Percentiles rank a stretch among this genome's conserved stretches.
These are phyloP conservation scores for Colletotrichum chlorophyti DNA, from an alignment of 2,329 filamentous ascomycete species.

Conservation along the genomic window DNA sequence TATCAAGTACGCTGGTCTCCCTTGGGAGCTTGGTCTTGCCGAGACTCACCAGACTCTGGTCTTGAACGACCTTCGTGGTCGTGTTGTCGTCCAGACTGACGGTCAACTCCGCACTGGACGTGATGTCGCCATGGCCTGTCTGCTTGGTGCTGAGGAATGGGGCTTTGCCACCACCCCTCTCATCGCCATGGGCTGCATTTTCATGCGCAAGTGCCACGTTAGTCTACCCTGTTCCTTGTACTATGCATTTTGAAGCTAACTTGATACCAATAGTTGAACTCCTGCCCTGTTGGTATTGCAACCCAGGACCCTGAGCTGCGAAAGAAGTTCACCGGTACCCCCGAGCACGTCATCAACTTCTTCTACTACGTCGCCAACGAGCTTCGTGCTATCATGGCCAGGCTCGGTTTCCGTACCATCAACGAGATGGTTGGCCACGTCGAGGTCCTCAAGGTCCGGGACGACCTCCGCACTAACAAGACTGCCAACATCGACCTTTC, in stretches of 20 bases:
- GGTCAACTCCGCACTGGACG: constrained; percentile 91
- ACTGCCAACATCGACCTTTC: constrained; percentile 93
- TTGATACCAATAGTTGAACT: constrained; percentile 59
- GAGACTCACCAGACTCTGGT: constrained; percentile 97
- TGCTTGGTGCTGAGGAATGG: constrained; percentile 98
- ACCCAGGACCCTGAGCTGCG: constrained; percentile 94
- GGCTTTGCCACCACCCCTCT: constrained; percentile 94
- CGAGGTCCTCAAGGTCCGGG: constrained; percentile 83
- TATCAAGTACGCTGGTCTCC: constrained; percentile 97
- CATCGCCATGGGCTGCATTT: constrained; percentile 96
- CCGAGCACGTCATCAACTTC: constrained; percentile 98
- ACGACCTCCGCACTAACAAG: constrained; percentile 87
- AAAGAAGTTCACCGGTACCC: constrained; percentile 91
- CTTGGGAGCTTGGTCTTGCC: constrained; percentile 95
- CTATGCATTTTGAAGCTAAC: constrained; percentile 15
- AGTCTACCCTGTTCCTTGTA: too few relatives aligned
- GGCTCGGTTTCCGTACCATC: constrained; percentile 90
- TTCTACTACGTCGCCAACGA: constrained; percentile 98
- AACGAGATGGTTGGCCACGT: constrained; percentile 98
- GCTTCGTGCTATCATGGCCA: constrained; percentile 95
- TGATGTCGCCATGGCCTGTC: constrained; percentile 91
- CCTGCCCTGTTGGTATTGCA: constrained; percentile 90
- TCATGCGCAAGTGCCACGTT: constrained; percentile 87
- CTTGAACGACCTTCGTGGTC: constrained; percentile 91
- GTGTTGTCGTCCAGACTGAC: constrained; percentile 95